These are phyloP conservation scores for Salix koriyanagi DNA, from an alignment of 345 rosid genomes.

Conservation along the genomic window DNA sequence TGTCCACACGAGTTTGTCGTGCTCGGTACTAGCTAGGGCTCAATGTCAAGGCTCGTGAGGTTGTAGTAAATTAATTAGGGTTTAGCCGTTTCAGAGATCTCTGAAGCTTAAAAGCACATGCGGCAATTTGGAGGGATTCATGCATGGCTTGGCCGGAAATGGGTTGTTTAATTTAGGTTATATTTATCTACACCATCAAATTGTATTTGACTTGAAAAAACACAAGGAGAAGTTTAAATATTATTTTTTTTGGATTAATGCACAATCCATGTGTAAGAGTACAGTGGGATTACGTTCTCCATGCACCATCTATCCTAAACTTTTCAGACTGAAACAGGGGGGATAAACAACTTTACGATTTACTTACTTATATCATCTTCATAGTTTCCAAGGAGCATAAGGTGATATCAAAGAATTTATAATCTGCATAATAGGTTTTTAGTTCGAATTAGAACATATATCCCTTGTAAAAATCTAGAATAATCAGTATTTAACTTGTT, in stretches of 20 bases:
- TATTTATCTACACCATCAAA: too few relatives aligned
- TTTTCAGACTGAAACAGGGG: too few relatives aligned
- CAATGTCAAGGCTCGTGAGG: background rate
- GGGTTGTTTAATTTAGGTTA: background rate
- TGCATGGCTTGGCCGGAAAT: background rate
- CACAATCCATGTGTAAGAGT: background rate
- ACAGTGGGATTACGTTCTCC: too few relatives aligned
- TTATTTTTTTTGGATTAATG: too few relatives aligned
- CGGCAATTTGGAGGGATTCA: background rate
- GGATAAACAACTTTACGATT: background rate
- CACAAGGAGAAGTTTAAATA: too few relatives aligned
- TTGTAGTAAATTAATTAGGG: background rate
- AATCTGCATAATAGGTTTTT: too few relatives aligned
- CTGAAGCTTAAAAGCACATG: background rate
- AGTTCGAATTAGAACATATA: too few relatives aligned
- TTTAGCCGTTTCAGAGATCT: background rate
- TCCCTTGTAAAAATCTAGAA: too few relatives aligned
- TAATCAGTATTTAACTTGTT: rapidly evolving
- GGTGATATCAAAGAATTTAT: rapidly evolving
- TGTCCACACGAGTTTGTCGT: constrained; percentile 14
- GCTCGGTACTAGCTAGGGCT: background rate
- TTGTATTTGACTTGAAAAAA: too few relatives aligned
- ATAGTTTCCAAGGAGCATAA: rapidly evolving
- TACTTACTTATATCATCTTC: too few relatives aligned
- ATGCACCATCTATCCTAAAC: background rate